Evolutionary conservation across 2,329 filamentous ascomycete genomes (phyloP), one percentile per base, ranked within the genome.

Genomic region (Beauveria sp.): DNA sequence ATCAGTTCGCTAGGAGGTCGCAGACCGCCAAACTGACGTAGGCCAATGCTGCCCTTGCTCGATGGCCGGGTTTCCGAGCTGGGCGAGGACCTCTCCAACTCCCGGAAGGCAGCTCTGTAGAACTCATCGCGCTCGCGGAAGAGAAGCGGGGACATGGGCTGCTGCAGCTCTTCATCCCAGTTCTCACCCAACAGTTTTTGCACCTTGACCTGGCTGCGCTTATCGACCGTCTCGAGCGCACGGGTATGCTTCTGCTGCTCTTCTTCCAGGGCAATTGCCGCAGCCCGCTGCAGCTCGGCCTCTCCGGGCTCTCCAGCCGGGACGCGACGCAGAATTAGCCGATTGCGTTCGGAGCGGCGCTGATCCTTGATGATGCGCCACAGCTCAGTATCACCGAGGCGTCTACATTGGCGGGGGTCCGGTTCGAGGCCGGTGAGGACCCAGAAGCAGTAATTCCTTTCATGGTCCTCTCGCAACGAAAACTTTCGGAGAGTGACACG

Each of bases 401-500:
- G 86, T 63, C 92, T 87, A 72, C 91, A 96, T 70, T 92, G 86
- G 55, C 82, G 84, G 34, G 91, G 88, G 67, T 95, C 88, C 1
- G 93, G 87, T 53, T 97, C 91, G 45, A 91, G 79, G 56, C 93
- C 93, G 66, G 91, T 88, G 62, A 98, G 80, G 1, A 96, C 88
- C 80, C 95, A 98, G 77, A 99, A 98, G 78, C 93, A 97, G 76
- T 96, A 98, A 70, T 96, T 96, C 69, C 92, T 86, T 72, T 95
- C 90, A 69, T 97, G 92, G 65, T 93, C 90, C 70, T 96, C 92
- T 24, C 92, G 90, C 34, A 96, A 82, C 46, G 87, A 86, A 65
- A 96, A 90, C 73, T 98, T 98, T 67, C 89, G 86, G 50, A 98
- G 77, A 0, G 95, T 96, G 63, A 91, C 89, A 51, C 92, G 83